phyloP scores from a whole-genome alignment of 371 early-diverging fungal genomes.

The Chytridiales sp. region DNA sequence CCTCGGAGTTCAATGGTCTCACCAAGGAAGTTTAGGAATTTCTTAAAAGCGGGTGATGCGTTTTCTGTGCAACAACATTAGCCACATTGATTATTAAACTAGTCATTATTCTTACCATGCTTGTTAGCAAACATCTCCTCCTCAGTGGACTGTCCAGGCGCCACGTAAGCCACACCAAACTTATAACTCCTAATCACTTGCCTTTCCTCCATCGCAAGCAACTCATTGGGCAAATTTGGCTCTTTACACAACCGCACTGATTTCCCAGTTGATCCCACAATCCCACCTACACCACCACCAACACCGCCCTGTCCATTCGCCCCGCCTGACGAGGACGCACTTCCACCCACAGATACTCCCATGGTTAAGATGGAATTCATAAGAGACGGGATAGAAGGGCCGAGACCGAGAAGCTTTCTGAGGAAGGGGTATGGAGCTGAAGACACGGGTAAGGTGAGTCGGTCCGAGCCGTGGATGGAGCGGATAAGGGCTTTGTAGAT shows the following conservation, averaged over 20 bases:
- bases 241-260: slow-evolving; percentile 42
- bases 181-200: slow-evolving; percentile 72
- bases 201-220: slow-evolving; percentile 53
- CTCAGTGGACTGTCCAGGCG: slow-evolving; percentile 68
- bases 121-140: slow-evolving; percentile 75
- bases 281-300: too few relatives aligned
- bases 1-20: slow-evolving; percentile 67
- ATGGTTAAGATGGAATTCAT: slow-evolving; percentile 49
- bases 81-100: neutral
- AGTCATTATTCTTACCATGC: slow-evolving; percentile 28
- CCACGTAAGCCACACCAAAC: slow-evolving; percentile 72
- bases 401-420: slow-evolving; percentile 48
- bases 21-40: slow-evolving; percentile 69
- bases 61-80: slow-evolving; percentile 28
- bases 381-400: slow-evolving; percentile 41
- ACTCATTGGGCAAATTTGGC: slow-evolving; percentile 44
- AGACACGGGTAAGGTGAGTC: slow-evolving; percentile 37
- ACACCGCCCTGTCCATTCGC: too few relatives aligned
- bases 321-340: too few relatives aligned
- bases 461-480: slow-evolving; percentile 48
- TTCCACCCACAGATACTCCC: too few relatives aligned
- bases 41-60: slow-evolving; percentile 58
- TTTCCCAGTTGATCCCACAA: too few relatives aligned
- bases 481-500: slow-evolving; percentile 49
- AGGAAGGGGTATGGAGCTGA: slow-evolving; percentile 32